Evolutionary conservation across 169 alveolate species (phyloP), one percentile per base, ranked within the genome.

Genomic region (Eimeria necatrix): DNA sequence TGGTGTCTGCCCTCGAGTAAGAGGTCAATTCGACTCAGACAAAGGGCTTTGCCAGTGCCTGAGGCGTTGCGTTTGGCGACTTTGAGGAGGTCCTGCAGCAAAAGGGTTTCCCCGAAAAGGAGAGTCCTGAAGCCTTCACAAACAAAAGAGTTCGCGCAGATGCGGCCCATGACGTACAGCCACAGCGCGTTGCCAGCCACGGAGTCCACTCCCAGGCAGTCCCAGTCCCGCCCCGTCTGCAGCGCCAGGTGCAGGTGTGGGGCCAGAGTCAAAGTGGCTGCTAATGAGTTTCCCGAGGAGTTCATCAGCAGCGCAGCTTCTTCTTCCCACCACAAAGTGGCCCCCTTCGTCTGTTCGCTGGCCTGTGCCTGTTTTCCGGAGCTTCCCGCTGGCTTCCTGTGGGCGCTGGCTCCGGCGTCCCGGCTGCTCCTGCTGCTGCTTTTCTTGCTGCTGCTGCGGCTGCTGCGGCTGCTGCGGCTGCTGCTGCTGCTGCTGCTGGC

Each of bases 141-240:
- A 18, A 68, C 12, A 24, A 68, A 68, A n/a, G 46, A 12, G n/a
- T 68, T 68, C 14, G 78, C 78, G 78, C 78, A 68, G n/a, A 68
- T 68, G 32, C 32, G 78, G 46, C 78, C 78, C 78, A 68, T 68
- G n/a, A 68, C 78, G n/a, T 14, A 68, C 78, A 68, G 32, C 78
- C 78, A 68, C 78, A 68, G 32, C 3, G 78, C 78, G 32, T 68
- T 68, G 2, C 46, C 78, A 16, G 12, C 78, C 78, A 68, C 78
- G 12, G 78, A 68, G 78, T n/a, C 32, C 46, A 14, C 32, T 3
- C 78, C 78, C 14, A 68, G 32, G 32, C 78, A 68, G 78, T 68
- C 78, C 78, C 78, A 68, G n/a, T 68, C 78, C 32, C 41, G 32
- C 14, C 78, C 78, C n/a, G 46, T 68, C 78, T 68, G 78, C 46